phyloP scores from a whole-genome alignment of 352 stramenopile species.

The Globisporangium yorkense region DNA sequence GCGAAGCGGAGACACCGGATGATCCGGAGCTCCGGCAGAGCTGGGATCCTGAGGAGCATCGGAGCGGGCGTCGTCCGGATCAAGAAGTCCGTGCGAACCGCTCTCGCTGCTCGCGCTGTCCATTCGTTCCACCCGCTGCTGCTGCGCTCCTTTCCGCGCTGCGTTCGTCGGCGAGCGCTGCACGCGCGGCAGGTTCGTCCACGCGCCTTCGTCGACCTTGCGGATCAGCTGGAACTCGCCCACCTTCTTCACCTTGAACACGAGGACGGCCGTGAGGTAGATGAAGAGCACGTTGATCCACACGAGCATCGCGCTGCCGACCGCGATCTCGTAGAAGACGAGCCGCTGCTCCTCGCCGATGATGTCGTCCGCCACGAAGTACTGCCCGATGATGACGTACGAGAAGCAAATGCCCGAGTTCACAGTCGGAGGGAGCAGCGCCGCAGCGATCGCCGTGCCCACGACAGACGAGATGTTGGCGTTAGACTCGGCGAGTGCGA shows the following conservation, averaged over 20 bases:
- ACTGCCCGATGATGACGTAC: slow-evolving; percentile 80
- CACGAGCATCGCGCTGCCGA: slow-evolving; percentile 73
- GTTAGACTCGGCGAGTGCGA: slow-evolving; percentile 80
- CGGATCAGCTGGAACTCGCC: slow-evolving; percentile 83
- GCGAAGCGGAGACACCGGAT: slow-evolving; percentile 31
- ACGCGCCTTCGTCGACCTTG: slow-evolving; percentile 66
- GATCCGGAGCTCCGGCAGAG: not conserved
- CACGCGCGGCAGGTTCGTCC: slow-evolving; percentile 72
- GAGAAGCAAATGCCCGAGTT: slow-evolving; percentile 86
- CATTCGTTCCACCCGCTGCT: slow-evolving; percentile 14
- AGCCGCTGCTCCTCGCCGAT: slow-evolving; percentile 80
- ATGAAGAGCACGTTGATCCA: slow-evolving; percentile 89
- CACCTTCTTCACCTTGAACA: slow-evolving; percentile 88
- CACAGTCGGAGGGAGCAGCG: slow-evolving; percentile 77
- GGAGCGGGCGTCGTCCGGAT: not conserved
- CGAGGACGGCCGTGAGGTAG: slow-evolving; percentile 79
- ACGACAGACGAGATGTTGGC: slow-evolving; percentile 88
- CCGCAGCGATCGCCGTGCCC: slow-evolving; percentile 80
- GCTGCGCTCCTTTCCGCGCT: slow-evolving; percentile 2
- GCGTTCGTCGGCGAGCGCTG: slow-evolving; percentile 46
- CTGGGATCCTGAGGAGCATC: not conserved
- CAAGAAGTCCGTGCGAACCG: slow-evolving; percentile 15
- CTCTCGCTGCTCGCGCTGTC: slow-evolving; percentile 32
- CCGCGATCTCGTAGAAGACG: slow-evolving; percentile 84
- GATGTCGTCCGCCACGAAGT: slow-evolving; percentile 73